Evolutionary conservation across 2,329 filamentous ascomycete genomes (phyloP).

Genomic region (Cladosporium halotolerans): DNA sequence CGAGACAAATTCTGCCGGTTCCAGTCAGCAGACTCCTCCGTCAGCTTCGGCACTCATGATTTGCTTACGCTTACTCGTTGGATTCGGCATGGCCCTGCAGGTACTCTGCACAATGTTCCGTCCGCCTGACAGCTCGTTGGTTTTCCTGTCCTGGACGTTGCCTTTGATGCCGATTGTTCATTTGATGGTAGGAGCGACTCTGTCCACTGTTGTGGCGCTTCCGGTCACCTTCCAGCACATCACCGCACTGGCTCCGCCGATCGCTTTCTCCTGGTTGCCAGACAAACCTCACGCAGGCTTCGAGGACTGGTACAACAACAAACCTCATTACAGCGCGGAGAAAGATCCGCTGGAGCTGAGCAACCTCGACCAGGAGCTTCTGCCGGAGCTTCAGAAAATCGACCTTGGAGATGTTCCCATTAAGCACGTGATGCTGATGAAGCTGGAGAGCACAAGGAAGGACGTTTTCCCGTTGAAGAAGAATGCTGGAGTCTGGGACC

Average conservation of each 20-base stretch:
- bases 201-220: constrained; percentile 7
- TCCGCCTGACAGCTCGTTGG: constrained; percentile 7
- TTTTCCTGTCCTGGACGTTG: constrained; percentile 7
- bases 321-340: constrained; percentile 27
- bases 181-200: constrained; percentile 8
- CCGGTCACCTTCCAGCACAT: constrained; percentile 8
- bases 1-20: not conserved
- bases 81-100: constrained; percentile 6
- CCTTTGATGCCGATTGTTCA: constrained; percentile 9
- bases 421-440: constrained; percentile 35
- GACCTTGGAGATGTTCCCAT: constrained; percentile 30
- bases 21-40: not conserved
- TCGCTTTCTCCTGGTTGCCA: constrained; percentile 4
- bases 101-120: constrained; percentile 11
- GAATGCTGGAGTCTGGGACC: constrained; percentile 30
- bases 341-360: constrained; percentile 34
- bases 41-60: constrained; percentile 1
- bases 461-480: constrained; percentile 37
- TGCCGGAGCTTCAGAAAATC: constrained; percentile 27
- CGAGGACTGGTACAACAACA: constrained; percentile 9
- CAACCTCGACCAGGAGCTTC: constrained; percentile 30
- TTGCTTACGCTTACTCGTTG: not conserved
- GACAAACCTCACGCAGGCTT: constrained; percentile 5
- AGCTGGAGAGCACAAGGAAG: constrained; percentile 37
- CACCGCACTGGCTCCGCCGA: not conserved